Evolutionary conservation across 345 rosid species (phyloP).

Genomic region (Sapria himalayana): DNA sequence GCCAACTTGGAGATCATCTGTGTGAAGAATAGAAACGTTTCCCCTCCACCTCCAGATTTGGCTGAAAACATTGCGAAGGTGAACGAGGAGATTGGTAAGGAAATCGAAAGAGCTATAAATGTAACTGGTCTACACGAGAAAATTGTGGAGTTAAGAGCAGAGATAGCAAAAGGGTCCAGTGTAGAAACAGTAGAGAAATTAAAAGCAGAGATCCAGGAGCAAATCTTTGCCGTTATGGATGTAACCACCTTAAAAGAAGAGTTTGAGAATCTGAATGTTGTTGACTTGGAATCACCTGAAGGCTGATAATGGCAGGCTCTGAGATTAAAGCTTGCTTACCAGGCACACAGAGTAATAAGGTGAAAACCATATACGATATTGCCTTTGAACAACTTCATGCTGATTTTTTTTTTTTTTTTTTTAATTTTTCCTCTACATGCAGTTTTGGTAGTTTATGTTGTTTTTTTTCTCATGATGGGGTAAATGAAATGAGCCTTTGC

Average conservation of each 20-base stretch:
- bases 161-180: slow-evolving; percentile 10
- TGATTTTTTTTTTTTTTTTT: too few species aligned
- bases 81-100: slow-evolving; percentile 15
- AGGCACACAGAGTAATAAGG: too few species aligned
- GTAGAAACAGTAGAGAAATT: slow-evolving; percentile 9
- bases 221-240: slow-evolving; percentile 14
- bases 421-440: too few species aligned
- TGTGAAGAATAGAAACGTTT: slow-evolving; percentile 10
- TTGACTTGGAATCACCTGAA: slow-evolving; percentile 8
- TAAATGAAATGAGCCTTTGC: too few species aligned
- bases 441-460: too few species aligned
- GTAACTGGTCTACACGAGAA: slow-evolving; percentile 11
- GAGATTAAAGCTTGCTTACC: slow-evolving; percentile 3
- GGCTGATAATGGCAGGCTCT: slow-evolving; percentile 19
- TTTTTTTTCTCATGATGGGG: too few species aligned
- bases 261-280: slow-evolving; percentile 13
- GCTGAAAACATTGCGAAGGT: slow-evolving; percentile 10
- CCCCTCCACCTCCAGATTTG: slow-evolving; percentile 10
- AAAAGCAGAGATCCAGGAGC: slow-evolving; percentile 16
- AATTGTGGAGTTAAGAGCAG: slow-evolving; percentile 17
- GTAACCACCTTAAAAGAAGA: slow-evolving; percentile 11
- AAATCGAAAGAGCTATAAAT: slow-evolving; percentile 13
- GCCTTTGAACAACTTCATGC: too few species aligned
- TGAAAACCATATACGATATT: too few species aligned
- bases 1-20: slow-evolving; percentile 17